Evolutionary conservation across 1,284 basidiomycete genomes (phyloP).

Genomic region (Cutaneotrichosporon spelunceum): DNA sequence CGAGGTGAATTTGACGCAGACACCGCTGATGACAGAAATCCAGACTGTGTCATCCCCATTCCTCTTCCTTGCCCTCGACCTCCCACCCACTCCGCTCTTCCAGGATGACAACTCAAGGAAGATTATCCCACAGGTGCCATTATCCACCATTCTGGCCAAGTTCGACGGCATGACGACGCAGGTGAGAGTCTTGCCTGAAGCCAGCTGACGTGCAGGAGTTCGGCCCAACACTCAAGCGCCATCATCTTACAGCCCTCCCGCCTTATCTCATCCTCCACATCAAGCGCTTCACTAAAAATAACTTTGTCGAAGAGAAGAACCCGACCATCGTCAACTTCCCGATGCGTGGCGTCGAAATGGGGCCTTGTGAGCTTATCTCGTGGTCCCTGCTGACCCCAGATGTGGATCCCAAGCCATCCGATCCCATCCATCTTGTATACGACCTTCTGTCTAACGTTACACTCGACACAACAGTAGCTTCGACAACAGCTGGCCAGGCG

Average conservation of each 20-base stretch:
- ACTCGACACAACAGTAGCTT: constrained; percentile 82
- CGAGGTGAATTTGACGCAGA: constrained; percentile 61
- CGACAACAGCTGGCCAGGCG: constrained; percentile 57
- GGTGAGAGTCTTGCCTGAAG: constrained; percentile 53
- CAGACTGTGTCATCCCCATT: constrained; percentile 85
- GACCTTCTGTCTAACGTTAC: constrained; percentile 95
- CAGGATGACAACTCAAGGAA: constrained; percentile 94
- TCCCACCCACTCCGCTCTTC: constrained; percentile 93
- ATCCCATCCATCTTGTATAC: constrained; percentile 66
- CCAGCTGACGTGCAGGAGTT: constrained; percentile 61
- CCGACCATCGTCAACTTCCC: constrained; percentile 98
- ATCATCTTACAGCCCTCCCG: constrained; percentile 82
- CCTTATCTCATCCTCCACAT: constrained; percentile 92
- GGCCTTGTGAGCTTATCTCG: constrained; percentile 65
- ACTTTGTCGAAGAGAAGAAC: constrained; percentile 97
- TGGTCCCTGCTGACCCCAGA: constrained; percentile 56
- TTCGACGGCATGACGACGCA: constrained; percentile 90
- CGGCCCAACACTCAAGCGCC: constrained; percentile 77
- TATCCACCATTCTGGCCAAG: constrained; percentile 88
- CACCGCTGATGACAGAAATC: constrained; percentile 61
- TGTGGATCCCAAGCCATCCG: constrained; percentile 65
- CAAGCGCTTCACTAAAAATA: constrained; percentile 97
- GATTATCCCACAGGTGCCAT: constrained; percentile 94
- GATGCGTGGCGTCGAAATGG: constrained; percentile 83
- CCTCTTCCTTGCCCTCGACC: constrained; percentile 89